Base-by-base conservation (phyloP, 1,139 yeast genomes). In the Blastobotrys persicus region DNA sequence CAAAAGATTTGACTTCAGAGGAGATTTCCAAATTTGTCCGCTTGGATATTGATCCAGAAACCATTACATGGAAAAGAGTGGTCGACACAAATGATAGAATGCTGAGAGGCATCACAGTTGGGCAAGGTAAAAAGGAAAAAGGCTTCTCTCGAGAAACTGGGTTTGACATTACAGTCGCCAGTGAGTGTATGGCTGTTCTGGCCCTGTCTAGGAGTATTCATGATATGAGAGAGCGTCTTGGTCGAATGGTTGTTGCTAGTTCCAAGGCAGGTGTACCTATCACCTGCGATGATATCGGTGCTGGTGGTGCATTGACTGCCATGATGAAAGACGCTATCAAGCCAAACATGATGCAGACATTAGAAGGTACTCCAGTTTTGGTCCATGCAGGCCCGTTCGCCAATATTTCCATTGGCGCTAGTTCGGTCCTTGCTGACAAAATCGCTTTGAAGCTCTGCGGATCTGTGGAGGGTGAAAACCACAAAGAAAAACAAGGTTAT, bases 381-480 rank as follows among this genome's bases (percentile, higher is more conserved):
- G 96, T 92, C 46, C 98, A 92, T 68, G 98, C 98, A 49, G 98
- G 98, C 55, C 98, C 98, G 46, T 92, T 92, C 67, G 98, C 98
- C 60, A 92, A 92, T 71, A 92, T 92, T 62, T 87, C 96, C 45
- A 92, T 92, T 65, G 98, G 98, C 66, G 98, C 98, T 4, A 62
- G 64, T 55, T 91, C 98, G 19, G 87, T 92, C 47, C 75, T 92
- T 54, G 98, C 98, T 57, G 98, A 92, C 71, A 86, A 86, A 70
- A 82, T 92, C 77, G 98, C 97, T 4, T 79, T 92, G 69, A 91
- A 92, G 73, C 80, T 92, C 58, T 89, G 94, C 42, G 96, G 96
- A 68, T 82, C 80, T 23, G 77, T 75, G 53, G 69, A 76, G 66
- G 67, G 77, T 64, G 70, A 74, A 51, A 72, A 72, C 44, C 78